Conservation (phyloP, 2,329 filamentous ascomycete species). For the Colletotrichum sp. region DNA sequence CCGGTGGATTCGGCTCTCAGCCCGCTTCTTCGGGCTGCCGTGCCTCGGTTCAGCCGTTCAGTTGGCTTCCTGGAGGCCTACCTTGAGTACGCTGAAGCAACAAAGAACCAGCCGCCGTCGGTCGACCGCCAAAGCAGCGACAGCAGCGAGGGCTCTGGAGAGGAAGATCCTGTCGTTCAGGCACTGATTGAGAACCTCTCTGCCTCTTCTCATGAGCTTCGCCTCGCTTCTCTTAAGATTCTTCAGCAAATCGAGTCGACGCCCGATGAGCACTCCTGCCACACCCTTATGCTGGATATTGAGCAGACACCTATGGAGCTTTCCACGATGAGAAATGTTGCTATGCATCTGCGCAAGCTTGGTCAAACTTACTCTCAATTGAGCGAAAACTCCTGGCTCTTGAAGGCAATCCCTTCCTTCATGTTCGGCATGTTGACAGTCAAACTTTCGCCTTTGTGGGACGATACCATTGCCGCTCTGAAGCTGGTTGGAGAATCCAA, state of each 20-base stretch:
- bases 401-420: conserved; percentile 77
- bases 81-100: conserved; percentile 56
- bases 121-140: conserved; percentile 31
- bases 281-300: conserved; percentile 74
- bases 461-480: conserved; percentile 78
- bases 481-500: conserved; percentile 75
- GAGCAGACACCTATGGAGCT: conserved; percentile 82
- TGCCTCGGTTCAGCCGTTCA: conserved; percentile 69
- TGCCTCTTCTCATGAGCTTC: conserved; percentile 75
- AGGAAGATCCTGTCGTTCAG: conserved; percentile 65
- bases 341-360: conserved; percentile 86
- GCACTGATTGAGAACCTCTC: conserved; percentile 77
- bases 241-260: conserved; percentile 65
- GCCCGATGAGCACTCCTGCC: conserved; percentile 52
- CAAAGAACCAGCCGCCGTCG: conserved; percentile 20
- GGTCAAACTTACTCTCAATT: conserved; percentile 66
- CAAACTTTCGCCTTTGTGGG: conserved; percentile 85
- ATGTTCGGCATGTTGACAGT: conserved; percentile 90
- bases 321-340: conserved; percentile 76
- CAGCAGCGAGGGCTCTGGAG: conserved; percentile 45
- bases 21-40: conserved; percentile 68
- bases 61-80: conserved; percentile 71
- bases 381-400: conserved; percentile 67
- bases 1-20: conserved; percentile 66
- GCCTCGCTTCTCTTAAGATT: conserved; percentile 75